A percentile compares a stretch with the other conserved stretches of the same genome.
phyloP scores from a whole-genome alignment of 768 basidiomycete genomes.

The Chalciporus chontae region DNA sequence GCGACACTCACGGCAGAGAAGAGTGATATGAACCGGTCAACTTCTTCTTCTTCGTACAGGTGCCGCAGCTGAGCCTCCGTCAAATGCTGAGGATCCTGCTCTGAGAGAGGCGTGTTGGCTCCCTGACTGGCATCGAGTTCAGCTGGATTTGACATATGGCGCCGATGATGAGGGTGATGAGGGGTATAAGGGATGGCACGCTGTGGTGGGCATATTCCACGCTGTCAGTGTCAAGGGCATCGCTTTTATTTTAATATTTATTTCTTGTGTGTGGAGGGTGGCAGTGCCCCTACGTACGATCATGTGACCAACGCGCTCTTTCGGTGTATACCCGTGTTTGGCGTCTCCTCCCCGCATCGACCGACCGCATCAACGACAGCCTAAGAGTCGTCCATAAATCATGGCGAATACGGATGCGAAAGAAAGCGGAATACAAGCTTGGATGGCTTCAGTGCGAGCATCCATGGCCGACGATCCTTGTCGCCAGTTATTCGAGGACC shows the following conservation, averaged over 20 bases:
- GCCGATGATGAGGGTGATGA: background rate
- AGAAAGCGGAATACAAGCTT: constrained; percentile 53
- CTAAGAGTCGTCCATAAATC: background rate
- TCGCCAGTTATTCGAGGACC: constrained; percentile 64
- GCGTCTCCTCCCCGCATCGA: background rate
- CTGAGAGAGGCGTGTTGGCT: background rate
- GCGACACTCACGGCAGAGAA: constrained; percentile 53
- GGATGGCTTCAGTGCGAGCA: constrained; percentile 64
- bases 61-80: constrained; percentile 54
- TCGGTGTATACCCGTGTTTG: constrained; percentile 22
- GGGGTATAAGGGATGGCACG: background rate
- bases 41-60: constrained; percentile 62
- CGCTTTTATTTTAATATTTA: no score
- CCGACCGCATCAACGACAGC: no score
- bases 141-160: background rate
- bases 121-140: no score
- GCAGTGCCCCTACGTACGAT: constrained; percentile 3
- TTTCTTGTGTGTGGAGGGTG: background rate
- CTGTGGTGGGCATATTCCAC: background rate
- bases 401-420: constrained; percentile 12
- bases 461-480: constrained; percentile 73
- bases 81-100: constrained; percentile 27
- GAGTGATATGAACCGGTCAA: constrained; percentile 54
- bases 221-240: no score
- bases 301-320: constrained; percentile 30